These are phyloP conservation scores for Hyphopichia fennica DNA, from an alignment of 1,139 yeast species.

Conservation along the genomic window DNA sequence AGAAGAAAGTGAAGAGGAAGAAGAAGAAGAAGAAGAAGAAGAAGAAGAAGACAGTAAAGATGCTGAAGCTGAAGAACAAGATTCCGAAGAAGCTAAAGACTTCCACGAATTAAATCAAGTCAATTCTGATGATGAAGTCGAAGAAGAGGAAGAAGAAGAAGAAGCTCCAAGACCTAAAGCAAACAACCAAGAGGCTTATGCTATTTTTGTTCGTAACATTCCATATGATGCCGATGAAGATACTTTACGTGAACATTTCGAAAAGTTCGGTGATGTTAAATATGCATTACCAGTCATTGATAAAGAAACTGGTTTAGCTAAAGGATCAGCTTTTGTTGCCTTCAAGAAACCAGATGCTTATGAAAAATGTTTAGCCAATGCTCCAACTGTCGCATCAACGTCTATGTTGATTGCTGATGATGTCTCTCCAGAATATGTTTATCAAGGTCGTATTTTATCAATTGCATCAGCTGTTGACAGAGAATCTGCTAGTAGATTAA, in stretches of 20 bases:
- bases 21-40: slow-evolving; percentile 25
- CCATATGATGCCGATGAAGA: slow-evolving; percentile 94
- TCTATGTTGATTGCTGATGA: slow-evolving; percentile 90
- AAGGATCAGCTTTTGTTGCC: slow-evolving; percentile 95
- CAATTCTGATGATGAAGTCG: slow-evolving; percentile 28
- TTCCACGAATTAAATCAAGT: slow-evolving; percentile 17
- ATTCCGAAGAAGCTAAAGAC: slow-evolving; percentile 31
- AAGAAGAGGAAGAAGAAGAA: slow-evolving; percentile 29
- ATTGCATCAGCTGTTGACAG: slow-evolving; percentile 85
- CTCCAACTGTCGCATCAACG: slow-evolving; percentile 75
- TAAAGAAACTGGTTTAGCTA: slow-evolving; percentile 79
- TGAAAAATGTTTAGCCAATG: slow-evolving; percentile 66
- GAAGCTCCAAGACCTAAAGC: slow-evolving; percentile 35
- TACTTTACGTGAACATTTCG: slow-evolving; percentile 71
- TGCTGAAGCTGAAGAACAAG: slow-evolving; percentile 26
- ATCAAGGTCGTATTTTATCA: slow-evolving; percentile 87
- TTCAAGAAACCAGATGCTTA: slow-evolving; percentile 64
- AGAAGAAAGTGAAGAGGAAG: slow-evolving; percentile 34
- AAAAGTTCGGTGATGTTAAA: slow-evolving; percentile 80
- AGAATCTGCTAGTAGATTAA: slow-evolving; percentile 74
- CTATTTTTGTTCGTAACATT: slow-evolving; percentile 84
- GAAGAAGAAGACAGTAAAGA: slow-evolving; percentile 21
- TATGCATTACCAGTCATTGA: slow-evolving; percentile 95
- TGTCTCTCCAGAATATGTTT: slow-evolving; percentile 83
- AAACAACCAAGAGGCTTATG: slow-evolving; percentile 66